These are phyloP conservation scores for Camellia granthamiana DNA, from an alignment of 148 eudicot genomes.

Conservation along the genomic window DNA sequence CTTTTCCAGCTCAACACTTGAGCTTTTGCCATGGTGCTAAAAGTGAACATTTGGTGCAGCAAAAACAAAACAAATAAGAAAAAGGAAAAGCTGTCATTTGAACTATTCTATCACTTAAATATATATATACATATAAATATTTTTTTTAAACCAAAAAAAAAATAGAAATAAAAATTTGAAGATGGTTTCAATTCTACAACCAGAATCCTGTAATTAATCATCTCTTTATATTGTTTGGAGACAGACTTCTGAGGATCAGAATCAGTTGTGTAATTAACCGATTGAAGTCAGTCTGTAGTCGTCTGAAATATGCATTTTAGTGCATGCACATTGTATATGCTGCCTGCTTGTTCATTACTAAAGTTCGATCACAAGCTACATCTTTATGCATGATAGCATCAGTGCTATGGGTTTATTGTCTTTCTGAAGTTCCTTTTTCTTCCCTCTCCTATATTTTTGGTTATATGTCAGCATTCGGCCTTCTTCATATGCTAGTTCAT, in stretches of 20 bases:
- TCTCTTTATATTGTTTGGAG: background rate
- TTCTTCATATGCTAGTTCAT: background rate
- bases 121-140: too few species aligned
- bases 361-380: background rate
- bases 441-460: background rate
- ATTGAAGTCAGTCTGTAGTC: background rate
- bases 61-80: background rate
- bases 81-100: background rate
- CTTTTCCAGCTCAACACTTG: background rate
- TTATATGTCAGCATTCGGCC: background rate
- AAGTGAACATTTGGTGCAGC: background rate
- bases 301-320: background rate
- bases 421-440: background rate
- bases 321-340: background rate
- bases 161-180: too few species aligned
- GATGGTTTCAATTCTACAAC: background rate
- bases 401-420: background rate
- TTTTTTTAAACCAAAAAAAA: too few species aligned
- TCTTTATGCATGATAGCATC: background rate
- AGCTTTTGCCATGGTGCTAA: background rate
- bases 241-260: background rate
- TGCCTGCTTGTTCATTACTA: background rate
- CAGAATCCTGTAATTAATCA: background rate
- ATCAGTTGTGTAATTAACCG: constrained; percentile 1
- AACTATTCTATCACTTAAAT: background rate